These are phyloP conservation scores for Bretschneidera sinensis DNA, from an alignment of 345 rosid species.

Conservation along the genomic window DNA sequence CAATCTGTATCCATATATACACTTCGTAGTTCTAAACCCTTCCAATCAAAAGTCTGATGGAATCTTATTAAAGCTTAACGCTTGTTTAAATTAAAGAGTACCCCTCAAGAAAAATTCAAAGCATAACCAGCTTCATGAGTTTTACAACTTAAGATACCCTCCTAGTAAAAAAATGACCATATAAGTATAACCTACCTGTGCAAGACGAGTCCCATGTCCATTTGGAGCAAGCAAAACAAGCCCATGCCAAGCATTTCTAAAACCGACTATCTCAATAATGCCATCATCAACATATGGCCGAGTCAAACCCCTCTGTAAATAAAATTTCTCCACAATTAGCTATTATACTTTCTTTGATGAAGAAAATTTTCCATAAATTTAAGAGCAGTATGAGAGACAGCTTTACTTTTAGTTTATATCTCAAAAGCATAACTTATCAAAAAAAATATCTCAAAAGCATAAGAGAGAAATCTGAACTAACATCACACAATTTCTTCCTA, in stretches of 20 bases:
- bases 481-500: conserved; percentile 39
- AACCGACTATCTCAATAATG: conserved; percentile 52
- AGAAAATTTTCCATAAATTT: neutral
- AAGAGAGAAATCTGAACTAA: conserved; percentile 25
- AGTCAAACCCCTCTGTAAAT: conserved; percentile 42
- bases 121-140: neutral
- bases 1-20: too few species aligned
- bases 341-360: neutral
- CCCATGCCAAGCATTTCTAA: conserved; percentile 58
- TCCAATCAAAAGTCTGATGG: too few species aligned
- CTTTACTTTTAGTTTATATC: neutral
- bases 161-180: neutral
- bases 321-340: conserved; percentile 1
- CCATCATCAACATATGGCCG: conserved; percentile 61
- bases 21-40: too few species aligned
- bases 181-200: conserved; percentile 36
- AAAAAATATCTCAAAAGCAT: neutral
- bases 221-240: conserved; percentile 51
- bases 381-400: neutral
- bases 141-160: neutral
- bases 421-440: conserved; percentile 4
- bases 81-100: neutral
- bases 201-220: conserved; percentile 64
- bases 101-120: neutral
- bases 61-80: too few species aligned